Percentiles rank a stretch among this genome's conserved stretches.
These are phyloP conservation scores for Vachellia collinsii DNA, from an alignment of 306 rosid species.

Conservation along the genomic window DNA sequence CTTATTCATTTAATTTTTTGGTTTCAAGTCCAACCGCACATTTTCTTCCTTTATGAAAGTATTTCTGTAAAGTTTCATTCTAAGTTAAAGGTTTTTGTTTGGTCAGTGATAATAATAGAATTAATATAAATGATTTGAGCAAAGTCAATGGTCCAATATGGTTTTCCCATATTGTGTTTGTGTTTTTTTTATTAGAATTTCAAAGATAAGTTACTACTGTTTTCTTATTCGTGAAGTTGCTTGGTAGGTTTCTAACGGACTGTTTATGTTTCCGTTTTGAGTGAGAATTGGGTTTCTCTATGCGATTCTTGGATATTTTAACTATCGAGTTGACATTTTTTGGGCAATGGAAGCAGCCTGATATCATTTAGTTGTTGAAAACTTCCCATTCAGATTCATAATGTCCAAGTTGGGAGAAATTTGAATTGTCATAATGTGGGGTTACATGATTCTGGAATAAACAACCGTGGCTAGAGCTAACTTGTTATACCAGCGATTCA, in stretches of 20 bases:
- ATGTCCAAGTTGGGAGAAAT: not conserved
- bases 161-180: not conserved
- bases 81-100: not conserved
- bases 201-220: not conserved
- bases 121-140: not conserved
- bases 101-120: not conserved
- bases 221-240: not conserved
- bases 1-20: not conserved
- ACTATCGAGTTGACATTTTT: not conserved
- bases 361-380: conserved; percentile 4
- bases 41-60: not conserved
- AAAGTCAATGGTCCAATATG: not conserved
- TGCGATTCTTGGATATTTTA: not conserved
- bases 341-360: not conserved
- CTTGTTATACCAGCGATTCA: not conserved
- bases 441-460: conserved; percentile 11
- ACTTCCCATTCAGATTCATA: not conserved
- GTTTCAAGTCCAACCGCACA: not conserved
- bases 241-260: not conserved
- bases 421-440: not conserved
- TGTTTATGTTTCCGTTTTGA: not conserved
- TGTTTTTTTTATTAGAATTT: not conserved
- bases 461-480: conserved; percentile 5
- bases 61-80: not conserved
- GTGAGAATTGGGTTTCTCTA: not conserved